A percentile compares a stretch with the other conserved stretches of the same genome.
These are phyloP conservation scores for Chaetothyriales sp. DNA, from an alignment of 2,329 filamentous ascomycete genomes.

Conservation along the genomic window DNA sequence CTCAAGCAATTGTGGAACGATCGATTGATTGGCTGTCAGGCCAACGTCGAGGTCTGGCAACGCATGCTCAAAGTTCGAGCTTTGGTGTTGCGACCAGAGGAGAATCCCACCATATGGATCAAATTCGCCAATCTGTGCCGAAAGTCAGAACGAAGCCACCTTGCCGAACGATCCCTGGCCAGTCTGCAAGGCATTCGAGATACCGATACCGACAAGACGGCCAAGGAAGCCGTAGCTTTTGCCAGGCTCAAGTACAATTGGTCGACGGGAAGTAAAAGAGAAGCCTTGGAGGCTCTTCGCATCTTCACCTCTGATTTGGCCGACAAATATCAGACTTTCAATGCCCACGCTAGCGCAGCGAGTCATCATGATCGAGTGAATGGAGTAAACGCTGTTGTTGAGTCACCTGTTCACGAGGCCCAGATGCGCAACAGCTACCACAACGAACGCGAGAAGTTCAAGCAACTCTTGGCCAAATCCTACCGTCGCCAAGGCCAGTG, in stretches of 20 bases:
- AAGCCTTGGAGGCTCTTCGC: slow-evolving; percentile 46
- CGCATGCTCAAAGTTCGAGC: slow-evolving; percentile 91
- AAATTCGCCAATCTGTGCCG: slow-evolving; percentile 97
- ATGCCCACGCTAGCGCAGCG: slow-evolving; percentile 25
- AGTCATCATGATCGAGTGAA: slow-evolving; percentile 36
- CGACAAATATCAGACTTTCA: slow-evolving; percentile 41
- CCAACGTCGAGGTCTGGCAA: slow-evolving; percentile 97
- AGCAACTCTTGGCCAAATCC: slow-evolving; percentile 76
- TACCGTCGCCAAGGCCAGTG: slow-evolving; percentile 95
- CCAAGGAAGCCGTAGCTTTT: slow-evolving; percentile 70
- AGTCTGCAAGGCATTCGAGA: slow-evolving; percentile 58
- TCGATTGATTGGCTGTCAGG: slow-evolving; percentile 83
- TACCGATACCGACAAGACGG: slow-evolving; percentile 24
- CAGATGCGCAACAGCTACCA: slow-evolving; percentile 28
- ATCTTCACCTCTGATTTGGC: slow-evolving; percentile 49
- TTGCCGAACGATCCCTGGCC: slow-evolving; percentile 89
- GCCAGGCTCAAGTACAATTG: slow-evolving; percentile 96
- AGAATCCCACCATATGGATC: slow-evolving; percentile 99
- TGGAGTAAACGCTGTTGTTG: slow-evolving; percentile 24
- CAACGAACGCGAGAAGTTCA: slow-evolving; percentile 42
- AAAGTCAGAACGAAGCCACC: slow-evolving; percentile 84
- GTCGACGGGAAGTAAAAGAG: slow-evolving; percentile 61
- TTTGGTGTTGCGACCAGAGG: slow-evolving; percentile 76
- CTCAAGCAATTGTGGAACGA: slow-evolving; percentile 95
- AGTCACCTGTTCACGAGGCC: slow-evolving; percentile 28